Base-by-base conservation (phyloP, 176 grass and related monocot species). In the Pontederia paniculata region DNA sequence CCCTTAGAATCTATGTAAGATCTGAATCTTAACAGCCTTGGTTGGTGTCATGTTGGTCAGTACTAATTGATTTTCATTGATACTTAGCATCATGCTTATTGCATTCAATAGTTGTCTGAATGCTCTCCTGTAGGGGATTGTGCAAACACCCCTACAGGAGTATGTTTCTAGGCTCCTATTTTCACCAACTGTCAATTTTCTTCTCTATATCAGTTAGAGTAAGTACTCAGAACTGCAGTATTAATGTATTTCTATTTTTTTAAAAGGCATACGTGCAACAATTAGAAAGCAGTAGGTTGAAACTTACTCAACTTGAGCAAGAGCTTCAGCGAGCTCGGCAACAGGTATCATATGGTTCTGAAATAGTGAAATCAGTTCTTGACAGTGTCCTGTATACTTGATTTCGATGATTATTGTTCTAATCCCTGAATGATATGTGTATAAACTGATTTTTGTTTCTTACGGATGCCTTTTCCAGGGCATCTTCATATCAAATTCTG, bases 221-320 rank as follows among this genome's bases (percentile, higher is more conserved):
- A 5, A 31, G 25, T 31, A 31, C 25, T 31, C 5, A 31, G 25
- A 31, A 5, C 25, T 31, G 1, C 25, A 31, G 25, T 16, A 50
- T 13, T 55, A 45, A 45, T 28, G 18, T 56, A 49, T 21, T 7
- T 12, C 19, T 58, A 48, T 8, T 69, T 19, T 69, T 58, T 44
- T 12, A 48, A 15, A 72, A 96, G 91, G 91, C 79, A 62, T 96
- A 96, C 66, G 78, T 96, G 12, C 91, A 96, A 81, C 88, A 89
- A 70, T 72, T 96, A 74, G 91, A 96, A 71, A 96, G 68, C 76
- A 96, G 91, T 65, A 83, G 82, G 68, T 52, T 96, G 64, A 96
- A 96, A 76, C 91, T 96, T 78, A 87, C 74, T 60, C 80, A 96
- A 64, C 66, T 96, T 73, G 91, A 96, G 74, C 86, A 89, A 70